Evolutionary conservation across 441 rosid species (phyloP).

Genomic region (Theobroma grandiflorum): DNA sequence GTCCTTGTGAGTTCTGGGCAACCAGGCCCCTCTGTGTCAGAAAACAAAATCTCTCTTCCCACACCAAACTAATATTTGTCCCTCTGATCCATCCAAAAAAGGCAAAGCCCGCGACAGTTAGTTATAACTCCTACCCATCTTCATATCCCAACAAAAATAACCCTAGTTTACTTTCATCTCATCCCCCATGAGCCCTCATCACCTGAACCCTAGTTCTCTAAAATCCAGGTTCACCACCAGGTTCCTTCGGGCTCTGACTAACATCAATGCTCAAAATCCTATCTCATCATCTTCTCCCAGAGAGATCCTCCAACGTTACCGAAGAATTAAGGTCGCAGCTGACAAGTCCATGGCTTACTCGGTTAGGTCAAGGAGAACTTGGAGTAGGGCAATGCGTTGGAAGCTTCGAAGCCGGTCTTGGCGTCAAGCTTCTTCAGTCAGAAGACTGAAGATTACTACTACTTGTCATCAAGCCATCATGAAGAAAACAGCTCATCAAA

Average conservation of each 20-base stretch:
- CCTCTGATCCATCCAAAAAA: slow-evolving; percentile 25
- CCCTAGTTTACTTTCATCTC: slow-evolving; percentile 19
- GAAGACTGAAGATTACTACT: background rate
- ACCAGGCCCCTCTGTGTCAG: slow-evolving; percentile 46
- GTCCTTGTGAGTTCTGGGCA: slow-evolving; percentile 34
- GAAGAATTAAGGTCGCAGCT: slow-evolving; percentile 55
- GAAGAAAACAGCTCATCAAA: slow-evolving; percentile 6
- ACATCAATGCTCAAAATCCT: slow-evolving; percentile 35
- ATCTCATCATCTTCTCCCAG: slow-evolving; percentile 22
- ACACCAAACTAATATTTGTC: slow-evolving; percentile 20
- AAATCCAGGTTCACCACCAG: slow-evolving; percentile 48
- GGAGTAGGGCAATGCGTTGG: slow-evolving; percentile 59
- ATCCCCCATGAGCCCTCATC: slow-evolving; percentile 7
- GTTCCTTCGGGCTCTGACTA: slow-evolving; percentile 50
- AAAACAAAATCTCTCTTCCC: slow-evolving; percentile 31
- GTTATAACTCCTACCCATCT: background rate
- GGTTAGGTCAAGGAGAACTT: slow-evolving; percentile 54
- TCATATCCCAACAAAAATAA: background rate
- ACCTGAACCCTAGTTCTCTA: slow-evolving; percentile 45
- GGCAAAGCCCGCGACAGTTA: slow-evolving; percentile 14
- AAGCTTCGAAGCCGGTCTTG: slow-evolving; percentile 36
- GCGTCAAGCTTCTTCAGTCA: background rate
- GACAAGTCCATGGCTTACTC: slow-evolving; percentile 62
- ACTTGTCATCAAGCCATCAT: background rate
- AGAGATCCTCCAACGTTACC: slow-evolving; percentile 32